Conservation (phyloP, 192 early-diverging fungal genomes). For the Linnemannia schmuckeri region DNA sequence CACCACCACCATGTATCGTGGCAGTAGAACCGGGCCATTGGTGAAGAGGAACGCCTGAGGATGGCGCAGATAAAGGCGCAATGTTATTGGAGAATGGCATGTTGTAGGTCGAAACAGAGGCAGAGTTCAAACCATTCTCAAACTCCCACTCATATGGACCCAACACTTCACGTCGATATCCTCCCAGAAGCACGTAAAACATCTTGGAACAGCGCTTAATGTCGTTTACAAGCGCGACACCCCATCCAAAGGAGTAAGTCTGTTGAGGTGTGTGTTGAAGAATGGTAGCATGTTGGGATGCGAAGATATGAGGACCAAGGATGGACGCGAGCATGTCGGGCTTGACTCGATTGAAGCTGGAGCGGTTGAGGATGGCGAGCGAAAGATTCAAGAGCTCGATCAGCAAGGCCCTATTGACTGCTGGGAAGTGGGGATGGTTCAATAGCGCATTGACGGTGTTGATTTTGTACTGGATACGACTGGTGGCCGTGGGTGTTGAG, state of each 20-base stretch:
- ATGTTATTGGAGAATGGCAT: conserved; percentile 3
- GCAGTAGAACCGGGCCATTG: conserved; percentile 47
- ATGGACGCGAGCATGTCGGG: conserved; percentile 52
- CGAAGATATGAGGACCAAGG: conserved; percentile 53
- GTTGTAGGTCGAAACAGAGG: not conserved
- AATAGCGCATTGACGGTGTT: conserved; percentile 46
- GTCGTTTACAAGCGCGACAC: conserved; percentile 43
- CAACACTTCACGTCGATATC: conserved; percentile 40
- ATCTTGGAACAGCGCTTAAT: conserved; percentile 54
- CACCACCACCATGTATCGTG: conserved; percentile 22
- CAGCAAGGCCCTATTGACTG: conserved; percentile 43
- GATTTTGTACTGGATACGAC: conserved; percentile 35
- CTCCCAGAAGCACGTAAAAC: conserved; percentile 52
- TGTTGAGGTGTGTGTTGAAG: conserved; percentile 51
- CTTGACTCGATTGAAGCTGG: conserved; percentile 47
- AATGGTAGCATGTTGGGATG: conserved; percentile 48
- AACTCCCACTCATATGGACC: conserved; percentile 46
- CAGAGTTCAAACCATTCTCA: conserved; percentile 12
- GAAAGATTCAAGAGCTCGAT: conserved; percentile 52
- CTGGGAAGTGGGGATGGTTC: conserved; percentile 44
- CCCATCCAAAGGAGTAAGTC: conserved; percentile 49
- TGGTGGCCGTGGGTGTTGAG: conserved; percentile 24
- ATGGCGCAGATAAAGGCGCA: not conserved
- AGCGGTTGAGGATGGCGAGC: conserved; percentile 48
- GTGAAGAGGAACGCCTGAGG: conserved; percentile 23